Percentiles rank a stretch among this genome's conserved stretches.
Conservation (phyloP, 2,329 filamentous ascomycete genomes). For the Coniochaeta sp. region DNA sequence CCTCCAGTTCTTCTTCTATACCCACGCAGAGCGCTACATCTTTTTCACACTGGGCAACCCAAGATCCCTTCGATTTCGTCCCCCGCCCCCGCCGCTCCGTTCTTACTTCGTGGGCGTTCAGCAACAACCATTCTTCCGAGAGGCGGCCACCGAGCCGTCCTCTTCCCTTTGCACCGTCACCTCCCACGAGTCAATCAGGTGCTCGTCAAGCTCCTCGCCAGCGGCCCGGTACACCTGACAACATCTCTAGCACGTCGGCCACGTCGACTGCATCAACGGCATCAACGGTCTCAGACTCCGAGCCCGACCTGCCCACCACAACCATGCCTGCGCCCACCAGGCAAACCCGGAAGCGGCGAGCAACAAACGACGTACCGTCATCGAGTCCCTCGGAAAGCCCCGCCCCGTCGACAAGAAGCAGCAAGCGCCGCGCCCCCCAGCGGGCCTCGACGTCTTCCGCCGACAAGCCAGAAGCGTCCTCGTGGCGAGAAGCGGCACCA, state of each 20-base stretch:
- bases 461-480: background rate
- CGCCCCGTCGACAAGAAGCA: background rate
- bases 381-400: background rate
- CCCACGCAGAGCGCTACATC: background rate
- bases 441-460: background rate
- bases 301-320: background rate
- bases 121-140: background rate
- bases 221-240: background rate
- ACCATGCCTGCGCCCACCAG: background rate
- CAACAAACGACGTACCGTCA: background rate
- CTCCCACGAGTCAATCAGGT: background rate
- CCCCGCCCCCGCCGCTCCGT: background rate
- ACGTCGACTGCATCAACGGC: background rate
- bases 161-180: background rate
- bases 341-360: background rate
- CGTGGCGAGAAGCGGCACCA: background rate
- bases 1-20: background rate
- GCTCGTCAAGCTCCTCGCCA: background rate
- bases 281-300: background rate
- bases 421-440: background rate
- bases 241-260: background rate
- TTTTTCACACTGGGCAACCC: background rate
- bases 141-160: background rate
- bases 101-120: background rate
- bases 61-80: background rate